A percentile compares a stretch with the other conserved stretches of the same genome.
phyloP scores from a whole-genome alignment of 176 grass and related monocot species.

The Bromus sterilis region DNA sequence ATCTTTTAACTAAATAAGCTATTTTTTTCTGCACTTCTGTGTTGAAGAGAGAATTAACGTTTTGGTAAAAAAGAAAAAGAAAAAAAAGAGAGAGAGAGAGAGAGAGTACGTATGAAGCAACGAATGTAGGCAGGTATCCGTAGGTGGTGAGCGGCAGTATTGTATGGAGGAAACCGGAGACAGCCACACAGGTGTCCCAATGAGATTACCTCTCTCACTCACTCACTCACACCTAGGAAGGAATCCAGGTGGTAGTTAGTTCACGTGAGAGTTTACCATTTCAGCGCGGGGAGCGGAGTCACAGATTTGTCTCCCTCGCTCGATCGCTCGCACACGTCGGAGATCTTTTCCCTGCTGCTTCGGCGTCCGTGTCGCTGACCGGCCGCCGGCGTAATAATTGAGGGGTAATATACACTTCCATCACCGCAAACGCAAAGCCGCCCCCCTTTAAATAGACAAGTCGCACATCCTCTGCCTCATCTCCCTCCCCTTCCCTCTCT shows the following conservation, averaged over 20 bases:
- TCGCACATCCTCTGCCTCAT: not conserved
- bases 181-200: constrained; percentile 33
- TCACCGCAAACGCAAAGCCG: constrained; percentile 3
- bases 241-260: constrained; percentile 1
- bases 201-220: too few relatives aligned
- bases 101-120: not conserved
- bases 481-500: not conserved
- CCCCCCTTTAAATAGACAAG: constrained; percentile 32
- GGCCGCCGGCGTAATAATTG: constrained; percentile 27
- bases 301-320: not conserved
- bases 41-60: not conserved
- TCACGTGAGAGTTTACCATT: constrained; percentile 29
- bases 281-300: not conserved
- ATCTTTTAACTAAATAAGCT: too few relatives aligned
- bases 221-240: not conserved
- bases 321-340: not conserved
- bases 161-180: not conserved
- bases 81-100: not conserved
- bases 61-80: too few relatives aligned
- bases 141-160: not conserved
- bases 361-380: constrained; percentile 28
- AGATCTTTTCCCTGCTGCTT: constrained; percentile 27
- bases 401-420: constrained; percentile 6
- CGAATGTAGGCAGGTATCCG: not conserved
- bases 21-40: too few relatives aligned